These are phyloP conservation scores for Tetraselmis chui DNA, from an alignment of 139 green algal species.

Conservation along the genomic window DNA sequence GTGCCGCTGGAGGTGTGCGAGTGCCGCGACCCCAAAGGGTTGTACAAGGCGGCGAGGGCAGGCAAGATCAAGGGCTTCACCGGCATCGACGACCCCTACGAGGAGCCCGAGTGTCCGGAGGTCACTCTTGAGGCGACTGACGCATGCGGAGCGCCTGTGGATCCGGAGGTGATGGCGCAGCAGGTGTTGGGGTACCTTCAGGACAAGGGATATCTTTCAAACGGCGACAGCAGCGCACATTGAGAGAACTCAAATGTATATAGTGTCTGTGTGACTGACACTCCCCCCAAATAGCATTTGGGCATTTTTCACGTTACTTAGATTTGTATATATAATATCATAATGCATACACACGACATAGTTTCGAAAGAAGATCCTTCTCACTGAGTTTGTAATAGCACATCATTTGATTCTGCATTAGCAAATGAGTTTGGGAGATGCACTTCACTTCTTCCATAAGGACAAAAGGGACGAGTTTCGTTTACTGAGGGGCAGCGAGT, in stretches of 20 bases:
- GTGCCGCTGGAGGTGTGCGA: slow-evolving; percentile 45
- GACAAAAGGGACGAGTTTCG: too few relatives aligned
- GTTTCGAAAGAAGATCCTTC: too few relatives aligned
- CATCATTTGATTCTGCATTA: too few relatives aligned
- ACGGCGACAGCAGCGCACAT: not conserved
- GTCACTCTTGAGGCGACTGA: not conserved
- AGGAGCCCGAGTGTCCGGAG: slow-evolving; percentile 20
- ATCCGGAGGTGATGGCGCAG: slow-evolving; percentile 12
- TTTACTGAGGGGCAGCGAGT: too few relatives aligned
- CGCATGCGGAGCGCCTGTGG: not conserved
- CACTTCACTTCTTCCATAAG: too few relatives aligned
- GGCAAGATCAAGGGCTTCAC: slow-evolving; percentile 44
- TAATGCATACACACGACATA: too few relatives aligned
- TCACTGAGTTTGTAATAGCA: too few relatives aligned
- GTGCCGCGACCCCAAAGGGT: slow-evolving; percentile 44
- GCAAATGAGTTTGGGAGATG: too few relatives aligned
- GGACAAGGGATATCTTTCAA: slow-evolving; percentile 18
- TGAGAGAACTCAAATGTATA: not conserved
- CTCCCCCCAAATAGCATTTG: too few relatives aligned
- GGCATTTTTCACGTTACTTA: too few relatives aligned
- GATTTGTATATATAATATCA: too few relatives aligned
- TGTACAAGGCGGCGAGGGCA: slow-evolving; percentile 48
- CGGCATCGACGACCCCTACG: slow-evolving; percentile 47
- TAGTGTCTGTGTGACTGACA: too few relatives aligned
- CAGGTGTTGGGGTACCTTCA: slow-evolving; percentile 15